Percentiles rank a stretch among this genome's conserved stretches.
These are phyloP conservation scores for Irineochytrium annulatum DNA, from an alignment of 192 early-diverging fungal species.

Conservation along the genomic window DNA sequence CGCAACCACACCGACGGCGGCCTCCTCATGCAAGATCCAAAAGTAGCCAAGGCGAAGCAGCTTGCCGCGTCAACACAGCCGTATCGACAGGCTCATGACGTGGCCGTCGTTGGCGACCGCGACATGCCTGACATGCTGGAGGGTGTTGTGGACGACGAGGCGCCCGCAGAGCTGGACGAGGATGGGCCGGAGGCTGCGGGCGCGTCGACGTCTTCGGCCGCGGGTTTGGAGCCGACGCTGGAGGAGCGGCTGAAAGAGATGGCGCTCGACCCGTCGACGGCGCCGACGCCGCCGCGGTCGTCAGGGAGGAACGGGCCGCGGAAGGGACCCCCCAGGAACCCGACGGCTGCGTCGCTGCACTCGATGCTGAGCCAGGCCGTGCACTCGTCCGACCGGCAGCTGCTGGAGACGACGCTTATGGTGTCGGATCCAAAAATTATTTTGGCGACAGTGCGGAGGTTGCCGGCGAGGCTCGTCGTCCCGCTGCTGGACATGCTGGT, in stretches of 20 bases:
- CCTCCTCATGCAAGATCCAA: too few relatives aligned
- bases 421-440: slow-evolving; percentile 32
- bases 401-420: slow-evolving; percentile 38
- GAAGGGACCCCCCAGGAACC: slow-evolving; percentile 9
- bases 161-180: too few relatives aligned
- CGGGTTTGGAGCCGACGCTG: slow-evolving; percentile 34
- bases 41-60: neutral
- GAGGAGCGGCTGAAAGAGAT: slow-evolving; percentile 40
- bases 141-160: neutral
- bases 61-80: neutral
- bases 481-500: slow-evolving; percentile 40
- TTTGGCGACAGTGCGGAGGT: slow-evolving; percentile 33
- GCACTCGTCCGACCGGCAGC: slow-evolving; percentile 33
- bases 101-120: slow-evolving; percentile 12
- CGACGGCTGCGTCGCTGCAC: slow-evolving; percentile 39
- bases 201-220: slow-evolving; percentile 5
- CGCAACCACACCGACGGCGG: too few relatives aligned
- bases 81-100: neutral
- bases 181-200: too few relatives aligned
- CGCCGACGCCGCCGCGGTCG: neutral
- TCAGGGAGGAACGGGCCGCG: neutral
- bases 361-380: slow-evolving; percentile 40
- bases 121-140: neutral
- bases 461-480: slow-evolving; percentile 33
- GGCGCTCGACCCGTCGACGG: slow-evolving; percentile 8